phyloP scores from a whole-genome alignment of 192 early-diverging fungal genomes.

The Endogone sp. region DNA sequence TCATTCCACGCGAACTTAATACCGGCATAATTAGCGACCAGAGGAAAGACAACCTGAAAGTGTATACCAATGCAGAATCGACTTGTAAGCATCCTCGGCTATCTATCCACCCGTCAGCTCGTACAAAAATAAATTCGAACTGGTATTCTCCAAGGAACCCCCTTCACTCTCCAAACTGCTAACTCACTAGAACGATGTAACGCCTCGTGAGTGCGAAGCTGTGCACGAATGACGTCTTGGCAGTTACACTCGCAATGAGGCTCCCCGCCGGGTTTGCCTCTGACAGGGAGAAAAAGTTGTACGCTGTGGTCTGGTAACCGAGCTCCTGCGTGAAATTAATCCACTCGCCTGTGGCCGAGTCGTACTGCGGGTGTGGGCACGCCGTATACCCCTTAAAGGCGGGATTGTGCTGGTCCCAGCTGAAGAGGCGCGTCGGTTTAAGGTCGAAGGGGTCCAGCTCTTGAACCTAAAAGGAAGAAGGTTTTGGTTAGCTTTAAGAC shows the following conservation, averaged over 20 bases:
- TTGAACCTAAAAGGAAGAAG: constrained; percentile 37
- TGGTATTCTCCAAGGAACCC: neutral
- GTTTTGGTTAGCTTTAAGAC: constrained; percentile 4
- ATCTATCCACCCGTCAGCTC: neutral
- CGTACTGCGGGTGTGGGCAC: constrained; percentile 68
- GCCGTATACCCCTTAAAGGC: constrained; percentile 60
- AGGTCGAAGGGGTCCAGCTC: constrained; percentile 65
- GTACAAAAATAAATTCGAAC: neutral
- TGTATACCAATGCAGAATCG: neutral
- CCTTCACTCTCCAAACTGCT: constrained; percentile 32
- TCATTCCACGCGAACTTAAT: constrained; percentile 66
- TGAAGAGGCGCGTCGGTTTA: constrained; percentile 53
- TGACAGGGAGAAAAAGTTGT: constrained; percentile 62
- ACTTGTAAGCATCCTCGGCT: neutral
- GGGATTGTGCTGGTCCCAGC: constrained; percentile 59
- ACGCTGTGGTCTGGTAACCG: constrained; percentile 62
- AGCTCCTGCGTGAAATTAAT: constrained; percentile 74
- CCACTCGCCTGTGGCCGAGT: constrained; percentile 65
- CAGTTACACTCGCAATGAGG: constrained; percentile 55
- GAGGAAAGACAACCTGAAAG: constrained; percentile 49
- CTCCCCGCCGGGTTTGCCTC: constrained; percentile 59
- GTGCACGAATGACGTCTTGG: constrained; percentile 68
- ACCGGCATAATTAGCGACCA: constrained; percentile 56
- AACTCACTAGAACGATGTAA: constrained; percentile 71
- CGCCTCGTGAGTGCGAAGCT: constrained; percentile 71